A percentile compares a stretch with the other conserved stretches of the same genome.
Evolutionary conservation across 306 rosid genomes (phyloP).

Genomic region (Calophaca sinica): DNA sequence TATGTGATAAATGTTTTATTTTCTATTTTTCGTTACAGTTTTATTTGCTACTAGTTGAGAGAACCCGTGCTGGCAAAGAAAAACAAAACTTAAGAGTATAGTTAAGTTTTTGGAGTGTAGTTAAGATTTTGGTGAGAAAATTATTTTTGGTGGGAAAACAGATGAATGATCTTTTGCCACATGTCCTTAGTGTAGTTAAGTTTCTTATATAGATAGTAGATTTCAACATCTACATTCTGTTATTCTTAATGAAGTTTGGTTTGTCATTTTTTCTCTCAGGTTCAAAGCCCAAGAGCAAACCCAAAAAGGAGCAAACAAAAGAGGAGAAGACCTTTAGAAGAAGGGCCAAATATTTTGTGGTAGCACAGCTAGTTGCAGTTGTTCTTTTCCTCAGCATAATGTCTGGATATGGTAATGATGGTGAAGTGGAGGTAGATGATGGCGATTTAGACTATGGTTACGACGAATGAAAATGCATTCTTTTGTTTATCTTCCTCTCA

Average conservation of each 20-base stretch:
- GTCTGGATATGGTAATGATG: slow-evolving; percentile 57
- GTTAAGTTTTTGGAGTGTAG: no score
- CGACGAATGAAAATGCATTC: slow-evolving; percentile 53
- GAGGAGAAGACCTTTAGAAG: slow-evolving; percentile 81
- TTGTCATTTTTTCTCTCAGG: slow-evolving; percentile 51
- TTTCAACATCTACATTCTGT: neutral
- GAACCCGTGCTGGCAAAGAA: no score
- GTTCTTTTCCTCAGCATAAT: slow-evolving; percentile 78
- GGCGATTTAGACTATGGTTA: slow-evolving; percentile 59
- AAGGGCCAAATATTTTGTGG: slow-evolving; percentile 81
- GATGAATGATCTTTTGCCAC: no score
- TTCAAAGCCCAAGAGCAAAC: slow-evolving; percentile 75
- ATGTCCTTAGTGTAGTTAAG: no score
- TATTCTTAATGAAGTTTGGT: slow-evolving; percentile 18
- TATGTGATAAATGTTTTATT: neutral
- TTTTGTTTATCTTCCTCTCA: slow-evolving; percentile 23
- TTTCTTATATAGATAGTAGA: no score
- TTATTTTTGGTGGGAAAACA: no score
- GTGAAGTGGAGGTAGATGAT: slow-evolving; percentile 73
- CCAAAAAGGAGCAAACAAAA: slow-evolving; percentile 80
- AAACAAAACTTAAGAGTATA: no score
- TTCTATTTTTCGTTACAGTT: neutral
- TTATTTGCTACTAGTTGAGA: neutral
- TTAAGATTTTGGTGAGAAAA: no score
- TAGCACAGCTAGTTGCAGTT: slow-evolving; percentile 74